Percentiles rank a stretch among this genome's conserved stretches.
phyloP scores from a whole-genome alignment of 2,329 filamentous ascomycete species.

The Fonsecaea nubica region DNA sequence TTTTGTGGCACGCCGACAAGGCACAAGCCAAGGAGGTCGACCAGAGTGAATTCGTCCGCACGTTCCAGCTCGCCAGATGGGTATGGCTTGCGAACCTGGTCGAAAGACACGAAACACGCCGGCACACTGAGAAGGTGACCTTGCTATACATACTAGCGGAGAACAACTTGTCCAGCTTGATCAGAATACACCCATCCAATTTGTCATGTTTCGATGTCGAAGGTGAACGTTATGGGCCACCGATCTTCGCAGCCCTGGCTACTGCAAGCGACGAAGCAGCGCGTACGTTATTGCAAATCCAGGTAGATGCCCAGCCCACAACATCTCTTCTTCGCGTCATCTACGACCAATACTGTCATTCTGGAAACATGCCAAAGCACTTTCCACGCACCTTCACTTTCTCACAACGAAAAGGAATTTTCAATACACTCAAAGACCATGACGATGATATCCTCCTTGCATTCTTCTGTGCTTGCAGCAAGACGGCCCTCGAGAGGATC shows the following conservation, averaged over 20 bases:
- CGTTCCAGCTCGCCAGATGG: constrained; percentile 45
- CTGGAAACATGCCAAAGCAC: constrained; percentile 17
- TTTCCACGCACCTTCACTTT: background rate
- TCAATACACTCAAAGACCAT: background rate
- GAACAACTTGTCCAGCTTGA: constrained; percentile 31
- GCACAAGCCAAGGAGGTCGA: constrained; percentile 30
- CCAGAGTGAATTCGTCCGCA: constrained; percentile 39
- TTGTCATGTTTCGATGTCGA: constrained; percentile 42
- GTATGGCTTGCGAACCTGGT: constrained; percentile 45
- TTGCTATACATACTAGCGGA: constrained; percentile 37
- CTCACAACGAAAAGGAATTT: constrained; percentile 19
- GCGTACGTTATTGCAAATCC: background rate
- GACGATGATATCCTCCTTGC: constrained; percentile 11
- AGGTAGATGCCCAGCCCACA: background rate
- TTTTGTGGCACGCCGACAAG: constrained; percentile 44
- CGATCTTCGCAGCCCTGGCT: constrained; percentile 34
- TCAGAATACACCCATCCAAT: constrained; percentile 47
- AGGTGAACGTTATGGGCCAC: constrained; percentile 37
- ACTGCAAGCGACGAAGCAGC: constrained; percentile 11
- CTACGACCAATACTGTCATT: background rate
- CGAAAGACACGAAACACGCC: constrained; percentile 43
- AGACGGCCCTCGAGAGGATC: background rate
- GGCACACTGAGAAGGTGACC: constrained; percentile 38
- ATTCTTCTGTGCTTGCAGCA: background rate
- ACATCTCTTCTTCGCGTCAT: background rate